Base-by-base conservation (phyloP, 1,284 basidiomycete genomes). In the Trametes pubescens region DNA sequence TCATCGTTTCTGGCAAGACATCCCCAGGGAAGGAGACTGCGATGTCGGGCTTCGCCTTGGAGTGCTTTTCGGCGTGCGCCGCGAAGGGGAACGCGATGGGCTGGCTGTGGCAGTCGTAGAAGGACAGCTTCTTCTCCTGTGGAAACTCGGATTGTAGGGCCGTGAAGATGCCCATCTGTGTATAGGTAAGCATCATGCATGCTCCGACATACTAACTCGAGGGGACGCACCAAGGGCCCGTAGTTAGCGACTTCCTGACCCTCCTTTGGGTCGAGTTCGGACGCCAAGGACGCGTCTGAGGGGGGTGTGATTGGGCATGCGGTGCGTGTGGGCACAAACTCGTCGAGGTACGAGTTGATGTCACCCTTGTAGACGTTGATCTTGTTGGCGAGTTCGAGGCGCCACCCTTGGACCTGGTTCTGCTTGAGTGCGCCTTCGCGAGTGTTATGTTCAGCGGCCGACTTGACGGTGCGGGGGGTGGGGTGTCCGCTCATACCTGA, bases 21-120 rank as follows among this genome's bases (percentile, higher is more conserved):
- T 38, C 34, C 1, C 64, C 64, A 10, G 64, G 64, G 14, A 61
- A 62, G 2, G 61, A 57, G 3, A 61, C 52, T 1, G 56, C 32
- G 34, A 68, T 37, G 35, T 62, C 62, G 6, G 67, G 66, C 2
- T 16, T 38, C 0, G 61, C 51, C 14, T 29, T n/a, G 24, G 61
- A 62, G 43, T 65, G 64, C 6, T 43, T 16, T 18, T 61, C 18
- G 11, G 59, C 58, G 40, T 53, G 53, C 6, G 21, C 44, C 16
- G 21, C 1, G 55, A 52, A 66, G 2, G 61, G 65, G 34, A 63
- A 63, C 0, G 43, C 16, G 16, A 60, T 37, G 11, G 14, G n/a
- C 16, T 55, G 34, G 2, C 21, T 10, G 57, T 54, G 46, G 16
- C 44, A 47, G 47, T 54, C 32, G 51, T 40, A 34, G 62, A 64